Base-by-base conservation (phyloP, 352 stramenopile genomes). In the Globisporangium heterothallicum region DNA sequence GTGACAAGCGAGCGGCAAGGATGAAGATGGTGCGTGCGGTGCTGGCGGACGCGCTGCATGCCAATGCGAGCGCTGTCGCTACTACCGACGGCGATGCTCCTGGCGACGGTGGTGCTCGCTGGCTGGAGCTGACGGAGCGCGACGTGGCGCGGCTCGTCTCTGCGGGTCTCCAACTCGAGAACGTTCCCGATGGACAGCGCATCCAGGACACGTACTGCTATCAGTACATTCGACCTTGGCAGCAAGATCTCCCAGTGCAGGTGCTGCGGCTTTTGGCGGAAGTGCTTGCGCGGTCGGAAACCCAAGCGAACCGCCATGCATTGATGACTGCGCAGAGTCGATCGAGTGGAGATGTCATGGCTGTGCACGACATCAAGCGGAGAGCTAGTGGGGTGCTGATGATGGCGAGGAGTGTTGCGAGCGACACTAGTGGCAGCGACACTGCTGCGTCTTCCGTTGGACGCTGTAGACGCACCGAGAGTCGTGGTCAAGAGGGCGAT, bases 241-340 rank as follows among this genome's bases (percentile, higher is more conserved):
- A 42, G n/a, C 8, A 38, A 0, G 48, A 54, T 4, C 36, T 42
- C 14, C 30, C 26, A 13, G 53, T 60, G 16, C 53, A 60, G 13
- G 53, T 60, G n/a, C 36, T 60, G 35, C 53, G 53, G 0, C 40
- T 54, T 35, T 22, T 51, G 9, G 27, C 46, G 9, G 53, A 60
- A 29, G 45, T 42, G 14, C 27, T 24, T 35, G 16, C 12, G 18
- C 34, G 19, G n/a, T 38, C 8, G 8, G 32, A 38, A n/a, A n/a
- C n/a, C n/a, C n/a, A n/a, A n/a, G n/a, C n/a, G n/a, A n/a, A n/a
- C n/a, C n/a, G n/a, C n/a, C n/a, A n/a, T n/a, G n/a, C n/a, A n/a
- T n/a, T n/a, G n/a, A n/a, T n/a, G n/a, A n/a, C n/a, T n/a, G n/a
- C n/a, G n/a, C n/a, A n/a, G n/a, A n/a, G n/a, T n/a, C n/a, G n/a